Evolutionary conservation across 441 rosid genomes (phyloP).

Genomic region (Erysimum cheiri): DNA sequence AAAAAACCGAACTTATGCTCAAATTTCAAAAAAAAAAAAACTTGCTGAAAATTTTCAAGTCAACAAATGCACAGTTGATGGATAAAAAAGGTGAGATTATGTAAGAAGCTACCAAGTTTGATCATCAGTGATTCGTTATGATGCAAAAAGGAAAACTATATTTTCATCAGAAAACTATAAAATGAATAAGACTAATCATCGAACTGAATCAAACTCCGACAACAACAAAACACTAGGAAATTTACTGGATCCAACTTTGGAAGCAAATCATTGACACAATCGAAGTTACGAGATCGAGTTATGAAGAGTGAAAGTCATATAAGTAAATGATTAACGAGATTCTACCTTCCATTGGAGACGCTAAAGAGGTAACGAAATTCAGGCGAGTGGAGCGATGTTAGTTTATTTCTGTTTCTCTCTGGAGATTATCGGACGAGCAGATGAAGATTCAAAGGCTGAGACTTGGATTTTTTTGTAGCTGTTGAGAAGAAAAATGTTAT

Average conservation of each 20-base stretch:
- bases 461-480: not conserved
- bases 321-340: not conserved
- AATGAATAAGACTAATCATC: constrained; percentile 12
- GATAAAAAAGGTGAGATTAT: not conserved
- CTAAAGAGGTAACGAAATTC: constrained; percentile 14
- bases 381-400: constrained; percentile 12
- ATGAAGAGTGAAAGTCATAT: not conserved
- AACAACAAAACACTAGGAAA: not conserved
- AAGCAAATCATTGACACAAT: not conserved
- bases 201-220: constrained; percentile 11
- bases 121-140: not conserved
- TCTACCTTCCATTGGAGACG: constrained; percentile 38
- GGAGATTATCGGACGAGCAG: constrained; percentile 6
- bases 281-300: not conserved
- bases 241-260: constrained; percentile 24
- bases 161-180: constrained; percentile 3
- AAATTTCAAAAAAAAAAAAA: not conserved
- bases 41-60: not conserved
- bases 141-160: constrained; percentile 3
- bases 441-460: not conserved
- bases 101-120: not conserved
- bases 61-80: not conserved
- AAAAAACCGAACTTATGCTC: constrained; percentile 50
- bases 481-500: not conserved
- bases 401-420: not conserved